These are phyloP conservation scores for Colletotrichum limetticola DNA, from an alignment of 2,329 filamentous ascomycete genomes.

Conservation along the genomic window DNA sequence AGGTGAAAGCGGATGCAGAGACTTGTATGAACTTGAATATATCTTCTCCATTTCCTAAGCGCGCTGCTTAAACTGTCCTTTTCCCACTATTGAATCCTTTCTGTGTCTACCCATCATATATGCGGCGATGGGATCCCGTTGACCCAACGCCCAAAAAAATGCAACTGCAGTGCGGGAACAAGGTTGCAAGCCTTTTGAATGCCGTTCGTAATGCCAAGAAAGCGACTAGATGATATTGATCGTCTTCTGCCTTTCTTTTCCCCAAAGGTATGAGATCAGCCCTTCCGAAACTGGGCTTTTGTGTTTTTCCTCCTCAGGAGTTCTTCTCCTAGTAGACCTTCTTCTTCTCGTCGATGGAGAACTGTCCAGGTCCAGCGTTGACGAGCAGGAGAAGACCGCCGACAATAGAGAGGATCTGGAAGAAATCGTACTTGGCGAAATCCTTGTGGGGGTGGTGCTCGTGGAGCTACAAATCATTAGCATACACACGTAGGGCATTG, in stretches of 20 bases:
- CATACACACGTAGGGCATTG: background rate
- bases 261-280: background rate
- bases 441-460: constrained; percentile 99
- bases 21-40: constrained; percentile 25
- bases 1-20: background rate
- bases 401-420: constrained; percentile 99
- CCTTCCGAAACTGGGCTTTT: constrained; percentile 9
- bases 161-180: constrained; percentile 40
- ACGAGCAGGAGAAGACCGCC: constrained; percentile 95
- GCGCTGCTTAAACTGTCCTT: constrained; percentile 18
- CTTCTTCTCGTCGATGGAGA: constrained; percentile 99
- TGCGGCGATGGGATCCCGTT: constrained; percentile 41
- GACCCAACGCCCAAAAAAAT: constrained; percentile 41
- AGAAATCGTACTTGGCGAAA: constrained; percentile 99
- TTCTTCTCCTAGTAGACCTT: constrained; percentile 84
- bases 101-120: constrained; percentile 35
- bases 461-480: constrained; percentile 74
- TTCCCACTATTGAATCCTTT: constrained; percentile 26
- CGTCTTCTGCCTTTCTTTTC: background rate
- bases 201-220: constrained; percentile 34
- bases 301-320: constrained; percentile 6
- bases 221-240: constrained; percentile 8
- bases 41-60: constrained; percentile 31
- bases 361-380: constrained; percentile 97
- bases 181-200: constrained; percentile 32